A percentile compares a stretch with the other conserved stretches of the same genome.
phyloP scores from a whole-genome alignment of 345 rosid species.

The Eucalyptus marginata region DNA sequence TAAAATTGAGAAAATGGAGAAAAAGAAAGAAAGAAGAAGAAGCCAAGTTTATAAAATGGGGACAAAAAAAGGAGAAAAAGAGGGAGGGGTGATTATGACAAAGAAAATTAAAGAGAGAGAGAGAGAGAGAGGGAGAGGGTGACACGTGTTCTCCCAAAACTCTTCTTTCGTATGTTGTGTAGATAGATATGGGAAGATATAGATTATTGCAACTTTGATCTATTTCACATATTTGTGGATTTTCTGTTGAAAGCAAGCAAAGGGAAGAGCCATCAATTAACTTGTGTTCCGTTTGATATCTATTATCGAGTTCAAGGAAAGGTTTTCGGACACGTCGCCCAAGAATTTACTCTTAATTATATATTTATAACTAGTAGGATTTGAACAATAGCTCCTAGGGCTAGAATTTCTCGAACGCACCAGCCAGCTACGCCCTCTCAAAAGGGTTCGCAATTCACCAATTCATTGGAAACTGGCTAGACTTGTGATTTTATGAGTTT shows the following conservation, averaged over 20 bases:
- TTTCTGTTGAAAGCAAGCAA: background rate
- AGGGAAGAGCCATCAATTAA: background rate
- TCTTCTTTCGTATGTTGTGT: background rate
- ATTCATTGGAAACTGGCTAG: background rate
- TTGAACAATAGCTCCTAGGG: rapidly evolving
- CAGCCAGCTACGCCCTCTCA: background rate
- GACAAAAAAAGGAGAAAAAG: background rate
- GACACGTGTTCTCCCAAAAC: background rate
- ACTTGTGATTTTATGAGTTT: background rate
- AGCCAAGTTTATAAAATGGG: background rate
- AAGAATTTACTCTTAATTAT: background rate
- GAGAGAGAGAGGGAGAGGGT: background rate
- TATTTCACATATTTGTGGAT: background rate
- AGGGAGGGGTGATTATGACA: background rate
- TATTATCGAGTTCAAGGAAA: background rate
- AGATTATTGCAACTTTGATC: background rate
- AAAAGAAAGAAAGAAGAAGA: background rate
- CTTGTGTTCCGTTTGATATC: background rate
- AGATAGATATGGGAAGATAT: background rate
- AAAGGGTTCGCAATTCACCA: background rate
- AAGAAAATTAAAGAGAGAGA: background rate
- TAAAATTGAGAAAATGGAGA: background rate
- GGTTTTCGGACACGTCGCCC: background rate
- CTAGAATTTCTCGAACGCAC: background rate
- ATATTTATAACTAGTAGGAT: background rate